These are phyloP conservation scores for Aquilaria malaccensis DNA, from an alignment of 345 rosid species.

Conservation along the genomic window DNA sequence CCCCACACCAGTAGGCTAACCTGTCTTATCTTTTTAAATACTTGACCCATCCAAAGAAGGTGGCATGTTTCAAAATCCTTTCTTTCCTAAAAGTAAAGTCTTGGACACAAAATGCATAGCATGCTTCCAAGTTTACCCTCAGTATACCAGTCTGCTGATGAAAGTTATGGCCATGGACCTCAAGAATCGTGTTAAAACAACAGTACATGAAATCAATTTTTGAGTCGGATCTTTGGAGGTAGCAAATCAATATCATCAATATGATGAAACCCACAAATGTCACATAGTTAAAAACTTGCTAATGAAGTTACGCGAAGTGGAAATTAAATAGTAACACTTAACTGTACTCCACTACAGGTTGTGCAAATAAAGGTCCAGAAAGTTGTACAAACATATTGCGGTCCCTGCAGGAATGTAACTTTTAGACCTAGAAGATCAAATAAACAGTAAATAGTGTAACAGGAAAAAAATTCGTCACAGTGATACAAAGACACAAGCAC, in stretches of 20 bases:
- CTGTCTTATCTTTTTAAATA: background rate
- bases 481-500: too few species aligned
- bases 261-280: background rate
- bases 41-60: too few species aligned
- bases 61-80: too few species aligned
- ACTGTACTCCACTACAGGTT: conserved; percentile 86
- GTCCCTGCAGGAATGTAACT: conserved; percentile 50
- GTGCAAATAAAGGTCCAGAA: conserved; percentile 86
- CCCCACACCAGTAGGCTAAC: background rate
- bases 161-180: too few species aligned
- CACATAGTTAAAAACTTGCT: background rate
- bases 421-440: background rate
- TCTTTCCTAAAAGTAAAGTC: background rate
- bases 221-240: background rate
- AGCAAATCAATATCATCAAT: background rate
- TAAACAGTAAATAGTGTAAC: background rate
- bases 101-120: too few species aligned
- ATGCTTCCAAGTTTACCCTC: too few species aligned
- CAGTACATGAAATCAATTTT: background rate
- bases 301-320: too few species aligned
- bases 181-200: too few species aligned
- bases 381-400: conserved; percentile 91
- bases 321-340: conserved; percentile 15
- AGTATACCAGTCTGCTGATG: too few species aligned
- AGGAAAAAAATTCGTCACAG: background rate